phyloP scores from a whole-genome alignment of 108 stramenopile species.

The Skeletonema marinoi region DNA sequence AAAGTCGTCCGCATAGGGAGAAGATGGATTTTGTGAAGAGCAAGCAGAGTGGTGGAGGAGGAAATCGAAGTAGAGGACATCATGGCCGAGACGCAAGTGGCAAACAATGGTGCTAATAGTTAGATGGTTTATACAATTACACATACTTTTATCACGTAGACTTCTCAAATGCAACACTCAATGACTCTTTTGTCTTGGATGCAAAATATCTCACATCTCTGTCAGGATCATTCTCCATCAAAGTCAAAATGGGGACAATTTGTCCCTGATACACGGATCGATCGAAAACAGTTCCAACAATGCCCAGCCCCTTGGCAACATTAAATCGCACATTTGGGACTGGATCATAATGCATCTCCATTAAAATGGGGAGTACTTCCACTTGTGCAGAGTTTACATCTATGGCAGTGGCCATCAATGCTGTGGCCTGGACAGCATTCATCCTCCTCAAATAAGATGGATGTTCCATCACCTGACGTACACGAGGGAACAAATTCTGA shows the following conservation, averaged over 20 bases:
- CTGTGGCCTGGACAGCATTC: conserved; percentile 90
- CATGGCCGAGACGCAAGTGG: conserved; percentile 16
- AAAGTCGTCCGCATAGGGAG: conserved; percentile 77
- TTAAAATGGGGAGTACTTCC: conserved; percentile 87
- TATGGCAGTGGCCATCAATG: conserved; percentile 78
- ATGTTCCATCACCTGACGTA: conserved; percentile 76
- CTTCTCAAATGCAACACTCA: conserved; percentile 16
- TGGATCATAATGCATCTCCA: conserved; percentile 93
- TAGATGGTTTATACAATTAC: background rate
- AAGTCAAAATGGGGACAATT: conserved; percentile 74
- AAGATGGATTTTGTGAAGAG: conserved; percentile 51
- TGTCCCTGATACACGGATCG: conserved; percentile 64
- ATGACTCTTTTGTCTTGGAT: conserved; percentile 42
- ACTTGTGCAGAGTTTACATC: conserved; percentile 55
- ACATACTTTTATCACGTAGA: background rate
- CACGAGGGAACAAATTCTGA: conserved; percentile 83
- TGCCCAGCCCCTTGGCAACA: conserved; percentile 89
- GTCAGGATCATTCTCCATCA: conserved; percentile 87
- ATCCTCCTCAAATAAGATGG: conserved; percentile 85
- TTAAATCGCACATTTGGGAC: conserved; percentile 98
- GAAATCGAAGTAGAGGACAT: conserved; percentile 4
- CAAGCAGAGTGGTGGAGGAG: conserved; percentile 33
- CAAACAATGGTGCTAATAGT: conserved; percentile 26
- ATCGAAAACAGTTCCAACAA: conserved; percentile 72
- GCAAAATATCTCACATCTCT: conserved; percentile 94